phyloP scores from a whole-genome alignment of 2,329 filamentous ascomycete species.

The Fusarium kyushuense region DNA sequence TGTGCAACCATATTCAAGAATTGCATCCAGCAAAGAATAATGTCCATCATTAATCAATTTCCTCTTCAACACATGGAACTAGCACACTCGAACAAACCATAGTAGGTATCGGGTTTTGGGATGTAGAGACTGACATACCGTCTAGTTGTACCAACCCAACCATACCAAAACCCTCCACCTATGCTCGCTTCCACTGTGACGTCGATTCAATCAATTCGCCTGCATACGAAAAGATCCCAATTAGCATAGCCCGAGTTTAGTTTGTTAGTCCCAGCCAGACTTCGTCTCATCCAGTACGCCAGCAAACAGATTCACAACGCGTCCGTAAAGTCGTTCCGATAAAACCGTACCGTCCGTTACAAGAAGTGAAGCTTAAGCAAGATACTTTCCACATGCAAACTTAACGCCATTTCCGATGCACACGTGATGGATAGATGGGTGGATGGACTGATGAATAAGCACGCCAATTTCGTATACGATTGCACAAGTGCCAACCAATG shows the following conservation, averaged over 20 bases:
- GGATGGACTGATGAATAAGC: constrained; percentile 3
- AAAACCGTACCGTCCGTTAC: not conserved
- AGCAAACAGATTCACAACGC: constrained; percentile 1
- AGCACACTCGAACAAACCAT: constrained; percentile 1
- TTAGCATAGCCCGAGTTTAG: constrained; percentile 32
- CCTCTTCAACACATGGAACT: not conserved
- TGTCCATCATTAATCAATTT: constrained; percentile 1
- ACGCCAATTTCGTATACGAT: constrained; percentile 24
- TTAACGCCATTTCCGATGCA: constrained; percentile 19
- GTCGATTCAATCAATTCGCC: constrained; percentile 13
- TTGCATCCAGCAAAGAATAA: constrained; percentile 19
- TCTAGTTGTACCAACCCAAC: constrained; percentile 18
- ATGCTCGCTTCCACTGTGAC: not conserved
- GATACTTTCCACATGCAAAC: constrained; percentile 8
- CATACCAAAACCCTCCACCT: not conserved
- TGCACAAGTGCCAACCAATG: not conserved
- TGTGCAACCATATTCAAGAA: constrained; percentile 6
- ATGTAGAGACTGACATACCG: constrained; percentile 34
- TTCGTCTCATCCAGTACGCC: constrained; percentile 15
- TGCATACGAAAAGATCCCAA: constrained; percentile 11
- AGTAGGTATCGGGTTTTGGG: constrained; percentile 40
- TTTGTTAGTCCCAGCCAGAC: constrained; percentile 15
- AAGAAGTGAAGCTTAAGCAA: constrained; percentile 20
- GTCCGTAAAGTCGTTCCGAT: constrained; percentile 24
- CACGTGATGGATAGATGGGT: constrained; percentile 11